Percentiles rank a stretch among this genome's conserved stretches.
phyloP scores from a whole-genome alignment of 306 rosid species.

The Trifolium fragiferum region DNA sequence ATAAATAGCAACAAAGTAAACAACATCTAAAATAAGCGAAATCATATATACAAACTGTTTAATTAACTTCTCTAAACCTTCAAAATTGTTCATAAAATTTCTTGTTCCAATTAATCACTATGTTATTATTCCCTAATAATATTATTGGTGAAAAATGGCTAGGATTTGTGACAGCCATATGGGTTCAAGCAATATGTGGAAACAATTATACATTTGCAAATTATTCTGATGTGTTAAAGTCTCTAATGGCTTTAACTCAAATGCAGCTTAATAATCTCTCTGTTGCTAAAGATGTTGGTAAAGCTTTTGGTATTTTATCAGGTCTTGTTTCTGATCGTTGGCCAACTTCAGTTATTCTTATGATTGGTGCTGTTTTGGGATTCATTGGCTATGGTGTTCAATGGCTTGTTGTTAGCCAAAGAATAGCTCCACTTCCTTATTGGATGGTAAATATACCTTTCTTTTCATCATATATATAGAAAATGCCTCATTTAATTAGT shows the following conservation, averaged over 20 bases:
- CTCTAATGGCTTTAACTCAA: conserved; percentile 51
- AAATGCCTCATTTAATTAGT: neutral
- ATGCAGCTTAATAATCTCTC: conserved; percentile 57
- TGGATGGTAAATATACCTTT: conserved; percentile 42
- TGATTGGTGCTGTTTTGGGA: conserved; percentile 51
- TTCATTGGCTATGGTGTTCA: conserved; percentile 58
- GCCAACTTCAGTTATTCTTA: conserved; percentile 42
- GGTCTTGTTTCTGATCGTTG: conserved; percentile 54
- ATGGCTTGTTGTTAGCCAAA: conserved; percentile 52
- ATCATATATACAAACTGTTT: neutral
- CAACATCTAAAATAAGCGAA: neutral
- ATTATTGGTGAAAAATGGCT: conserved; percentile 50
- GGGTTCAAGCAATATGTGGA: conserved; percentile 63
- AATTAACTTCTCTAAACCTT: neutral
- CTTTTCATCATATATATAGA: neutral
- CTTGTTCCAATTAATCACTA: conserved; percentile 8
- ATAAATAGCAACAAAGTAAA: conserved; percentile 31
- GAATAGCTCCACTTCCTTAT: conserved; percentile 52
- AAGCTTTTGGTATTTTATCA: conserved; percentile 56
- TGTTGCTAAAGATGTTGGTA: conserved; percentile 59
- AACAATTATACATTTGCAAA: conserved; percentile 56
- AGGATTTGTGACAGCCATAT: conserved; percentile 55
- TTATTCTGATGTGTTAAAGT: conserved; percentile 50
- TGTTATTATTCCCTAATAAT: conserved; percentile 32
- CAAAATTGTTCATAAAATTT: neutral